A percentile compares a stretch with the other conserved stretches of the same genome.
Evolutionary conservation across 208 protist genomes (phyloP).

Genomic region (Crithidia bombi): DNA sequence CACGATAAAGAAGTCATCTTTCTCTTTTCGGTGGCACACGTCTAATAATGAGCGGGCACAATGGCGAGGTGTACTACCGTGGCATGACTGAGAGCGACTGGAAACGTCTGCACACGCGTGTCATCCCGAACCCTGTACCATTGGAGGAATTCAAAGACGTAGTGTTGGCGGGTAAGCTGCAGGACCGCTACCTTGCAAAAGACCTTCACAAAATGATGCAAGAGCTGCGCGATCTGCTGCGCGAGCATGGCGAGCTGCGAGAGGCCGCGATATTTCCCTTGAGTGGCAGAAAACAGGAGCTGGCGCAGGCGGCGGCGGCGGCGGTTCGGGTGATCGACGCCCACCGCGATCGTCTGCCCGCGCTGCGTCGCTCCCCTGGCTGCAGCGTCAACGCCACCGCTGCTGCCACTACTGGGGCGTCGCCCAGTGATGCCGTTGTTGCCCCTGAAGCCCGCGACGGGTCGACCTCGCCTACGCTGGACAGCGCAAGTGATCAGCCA

Average conservation of each 20-base stretch:
- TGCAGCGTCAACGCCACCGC: no score
- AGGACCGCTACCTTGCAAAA: conserved; percentile 57
- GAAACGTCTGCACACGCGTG: conserved; percentile 54
- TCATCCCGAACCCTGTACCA: conserved; percentile 60
- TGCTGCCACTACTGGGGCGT: no score
- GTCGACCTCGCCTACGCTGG: conserved; percentile 22
- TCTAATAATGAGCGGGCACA: conserved; percentile 1
- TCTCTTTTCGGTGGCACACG: background rate
- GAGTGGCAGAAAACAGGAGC: conserved; percentile 55
- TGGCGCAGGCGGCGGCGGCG: conserved; percentile 45
- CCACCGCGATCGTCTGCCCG: conserved; percentile 12
- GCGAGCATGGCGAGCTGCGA: conserved; percentile 68
- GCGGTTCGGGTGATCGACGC: conserved; percentile 50
- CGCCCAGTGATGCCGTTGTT: background rate
- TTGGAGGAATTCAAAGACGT: conserved; percentile 59
- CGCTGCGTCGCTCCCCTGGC: conserved; percentile 13
- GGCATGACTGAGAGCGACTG: conserved; percentile 62
- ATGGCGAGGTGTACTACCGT: conserved; percentile 8
- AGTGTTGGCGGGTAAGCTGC: conserved; percentile 45
- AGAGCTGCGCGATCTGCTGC: conserved; percentile 69
- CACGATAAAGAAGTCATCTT: conserved; percentile 1
- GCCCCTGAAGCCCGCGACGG: conserved; percentile 5
- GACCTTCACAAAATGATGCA: conserved; percentile 76
- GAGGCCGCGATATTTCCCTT: conserved; percentile 52
- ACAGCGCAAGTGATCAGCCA: conserved; percentile 19